A percentile compares a stretch with the other conserved stretches of the same genome.
Evolutionary conservation across 345 rosid species (phyloP).

Genomic region (Linum usitatissimum): DNA sequence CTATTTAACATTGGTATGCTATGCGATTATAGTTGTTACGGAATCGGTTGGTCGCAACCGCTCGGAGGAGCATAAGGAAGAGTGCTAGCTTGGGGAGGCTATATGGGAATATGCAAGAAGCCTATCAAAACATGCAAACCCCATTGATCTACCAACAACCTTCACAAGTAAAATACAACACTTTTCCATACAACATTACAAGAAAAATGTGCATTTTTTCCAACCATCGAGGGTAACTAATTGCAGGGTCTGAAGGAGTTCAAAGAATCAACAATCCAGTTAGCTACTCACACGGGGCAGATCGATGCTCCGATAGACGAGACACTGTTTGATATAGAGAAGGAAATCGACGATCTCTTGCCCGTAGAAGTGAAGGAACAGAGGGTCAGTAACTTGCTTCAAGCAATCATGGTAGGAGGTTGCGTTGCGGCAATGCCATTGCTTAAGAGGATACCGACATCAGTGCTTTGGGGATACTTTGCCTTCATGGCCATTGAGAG

Average conservation of each 20-base stretch:
- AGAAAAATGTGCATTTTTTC: background rate
- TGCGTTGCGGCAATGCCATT: conserved; percentile 29
- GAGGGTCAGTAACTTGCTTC: conserved; percentile 23
- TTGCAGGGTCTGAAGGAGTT: conserved; percentile 22
- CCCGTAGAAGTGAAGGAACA: conserved; percentile 25
- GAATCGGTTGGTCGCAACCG: conserved; percentile 20
- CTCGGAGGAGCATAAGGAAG: conserved; percentile 14
- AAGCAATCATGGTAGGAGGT: conserved; percentile 22
- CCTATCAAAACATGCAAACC: conserved; percentile 24
- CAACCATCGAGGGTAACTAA: background rate
- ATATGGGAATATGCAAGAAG: conserved; percentile 27
- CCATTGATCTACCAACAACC: conserved; percentile 22
- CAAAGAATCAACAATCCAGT: conserved; percentile 25
- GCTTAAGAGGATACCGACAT: conserved; percentile 27
- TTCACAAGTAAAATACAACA: conserved; percentile 6
- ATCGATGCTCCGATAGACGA: conserved; percentile 25
- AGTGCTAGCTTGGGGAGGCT: conserved; percentile 22
- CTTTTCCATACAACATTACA: background rate
- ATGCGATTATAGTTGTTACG: conserved; percentile 15
- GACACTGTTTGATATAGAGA: conserved; percentile 23
- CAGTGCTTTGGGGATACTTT: conserved; percentile 28
- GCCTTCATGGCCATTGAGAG: conserved; percentile 30
- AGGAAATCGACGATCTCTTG: conserved; percentile 25
- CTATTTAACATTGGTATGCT: background rate
- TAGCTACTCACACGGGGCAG: conserved; percentile 20